Conservation (phyloP, 305 asterid species). For the Withania somnifera region DNA sequence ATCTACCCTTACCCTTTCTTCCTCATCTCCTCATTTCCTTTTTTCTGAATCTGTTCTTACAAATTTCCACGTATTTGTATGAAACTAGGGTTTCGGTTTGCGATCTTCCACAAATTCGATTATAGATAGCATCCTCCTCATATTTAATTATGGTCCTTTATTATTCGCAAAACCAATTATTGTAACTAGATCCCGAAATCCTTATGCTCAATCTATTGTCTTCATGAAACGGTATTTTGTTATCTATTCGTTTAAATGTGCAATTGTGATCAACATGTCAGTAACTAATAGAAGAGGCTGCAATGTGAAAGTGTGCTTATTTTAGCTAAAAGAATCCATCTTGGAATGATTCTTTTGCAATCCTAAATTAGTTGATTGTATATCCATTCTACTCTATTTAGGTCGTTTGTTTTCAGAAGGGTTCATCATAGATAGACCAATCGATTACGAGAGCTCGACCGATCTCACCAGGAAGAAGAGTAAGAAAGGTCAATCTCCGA, state of each 20-base stretch:
- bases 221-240: too few relatives aligned
- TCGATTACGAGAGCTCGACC: too few relatives aligned
- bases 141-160: background rate
- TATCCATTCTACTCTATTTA: background rate
- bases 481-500: too few relatives aligned
- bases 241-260: background rate
- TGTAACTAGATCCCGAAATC: background rate
- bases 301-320: too few relatives aligned
- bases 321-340: too few relatives aligned
- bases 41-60: background rate
- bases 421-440: background rate
- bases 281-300: too few relatives aligned
- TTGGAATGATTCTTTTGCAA: too few relatives aligned
- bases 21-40: too few relatives aligned
- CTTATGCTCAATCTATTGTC: too few relatives aligned
- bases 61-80: background rate
- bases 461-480: too few relatives aligned
- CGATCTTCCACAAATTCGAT: background rate
- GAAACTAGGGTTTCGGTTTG: background rate
- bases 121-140: background rate
- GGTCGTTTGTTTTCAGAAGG: background rate
- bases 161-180: too few relatives aligned
- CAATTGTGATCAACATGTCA: background rate
- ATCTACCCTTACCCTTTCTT: too few relatives aligned
- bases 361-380: background rate